Evolutionary conservation across 768 basidiomycete species (phyloP).

Genomic region (Hemileccinum impolitum): DNA sequence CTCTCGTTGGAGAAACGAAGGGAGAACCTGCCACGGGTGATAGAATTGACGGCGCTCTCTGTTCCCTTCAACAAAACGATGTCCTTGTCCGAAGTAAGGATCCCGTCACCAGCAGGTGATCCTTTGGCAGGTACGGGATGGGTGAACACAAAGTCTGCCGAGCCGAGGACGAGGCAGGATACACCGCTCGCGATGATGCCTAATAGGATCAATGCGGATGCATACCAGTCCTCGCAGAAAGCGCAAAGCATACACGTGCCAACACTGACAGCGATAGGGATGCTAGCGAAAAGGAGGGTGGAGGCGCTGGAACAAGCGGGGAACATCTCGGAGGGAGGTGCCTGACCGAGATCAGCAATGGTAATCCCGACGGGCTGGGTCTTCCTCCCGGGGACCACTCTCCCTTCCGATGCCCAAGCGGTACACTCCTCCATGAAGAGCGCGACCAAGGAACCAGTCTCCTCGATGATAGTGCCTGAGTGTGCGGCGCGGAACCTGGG

Average conservation of each 20-base stretch:
- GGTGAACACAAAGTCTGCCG: constrained; percentile 19
- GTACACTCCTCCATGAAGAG: constrained; percentile 37
- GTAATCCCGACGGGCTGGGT: constrained; percentile 7
- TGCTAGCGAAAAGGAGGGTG: constrained; percentile 8
- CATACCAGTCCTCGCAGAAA: constrained; percentile 22
- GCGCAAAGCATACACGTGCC: constrained; percentile 19
- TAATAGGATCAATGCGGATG: constrained; percentile 25
- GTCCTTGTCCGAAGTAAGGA: constrained; percentile 17
- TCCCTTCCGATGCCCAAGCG: constrained; percentile 6
- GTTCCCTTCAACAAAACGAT: constrained; percentile 27
- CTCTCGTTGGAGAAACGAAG: constrained; percentile 17
- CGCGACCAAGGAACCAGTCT: constrained; percentile 51
- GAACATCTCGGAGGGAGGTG: constrained; percentile 6
- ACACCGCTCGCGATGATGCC: constrained; percentile 31
- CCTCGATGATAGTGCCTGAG: constrained; percentile 50
- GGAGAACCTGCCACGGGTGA: constrained; percentile 27
- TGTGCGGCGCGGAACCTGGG: constrained; percentile 75
- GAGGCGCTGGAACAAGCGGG: constrained; percentile 1
- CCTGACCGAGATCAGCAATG: constrained; percentile 8
- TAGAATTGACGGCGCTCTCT: constrained; percentile 27
- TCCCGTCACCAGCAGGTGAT: constrained; percentile 29
- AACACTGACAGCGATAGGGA: constrained; percentile 24
- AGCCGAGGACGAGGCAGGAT: constrained; percentile 24
- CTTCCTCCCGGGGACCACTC: constrained; percentile 7
- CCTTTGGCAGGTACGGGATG: constrained; percentile 24